Percentiles rank a stretch among this genome's conserved stretches.
These are phyloP conservation scores for Ambrosiella beaveri DNA, from an alignment of 2,329 filamentous ascomycete genomes.

Conservation along the genomic window DNA sequence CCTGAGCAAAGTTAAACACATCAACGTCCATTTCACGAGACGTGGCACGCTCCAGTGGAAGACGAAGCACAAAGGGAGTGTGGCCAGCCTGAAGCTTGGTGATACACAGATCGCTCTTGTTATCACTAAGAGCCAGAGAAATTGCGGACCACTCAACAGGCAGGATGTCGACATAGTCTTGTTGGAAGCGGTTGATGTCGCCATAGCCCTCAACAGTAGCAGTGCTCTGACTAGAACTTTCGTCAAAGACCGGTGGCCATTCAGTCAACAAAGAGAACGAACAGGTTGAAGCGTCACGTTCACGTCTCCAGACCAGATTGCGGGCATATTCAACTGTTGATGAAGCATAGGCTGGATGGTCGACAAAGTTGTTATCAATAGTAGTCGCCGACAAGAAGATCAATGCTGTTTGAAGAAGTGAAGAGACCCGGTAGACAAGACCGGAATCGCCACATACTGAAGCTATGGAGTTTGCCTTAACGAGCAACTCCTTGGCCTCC, in stretches of 20 bases:
- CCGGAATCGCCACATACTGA: slow-evolving; percentile 37
- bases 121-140: slow-evolving; percentile 70
- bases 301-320: slow-evolving; percentile 49
- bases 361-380: slow-evolving; percentile 26
- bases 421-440: slow-evolving; percentile 45
- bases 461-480: slow-evolving; percentile 43
- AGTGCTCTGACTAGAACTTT: background rate
- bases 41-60: slow-evolving; percentile 70
- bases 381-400: slow-evolving; percentile 48
- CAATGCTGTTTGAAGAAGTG: slow-evolving; percentile 45
- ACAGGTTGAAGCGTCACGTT: slow-evolving; percentile 34
- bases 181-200: slow-evolving; percentile 50
- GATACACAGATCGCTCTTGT: slow-evolving; percentile 68
- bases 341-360: slow-evolving; percentile 40
- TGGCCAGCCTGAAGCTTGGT: slow-evolving; percentile 64
- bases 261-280: slow-evolving; percentile 17
- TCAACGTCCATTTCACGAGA: slow-evolving; percentile 52
- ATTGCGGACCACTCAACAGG: slow-evolving; percentile 71
- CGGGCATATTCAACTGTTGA: slow-evolving; percentile 53
- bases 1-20: slow-evolving; percentile 62
- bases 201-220: slow-evolving; percentile 25
- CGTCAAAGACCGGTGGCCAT: slow-evolving; percentile 13
- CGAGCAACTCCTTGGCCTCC: slow-evolving; percentile 47
- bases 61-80: slow-evolving; percentile 67
- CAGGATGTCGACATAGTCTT: slow-evolving; percentile 70